Evolutionary conservation across 176 grass and related monocot genomes (phyloP), one percentile per base, ranked within the genome.

Genomic region (Thinopyrum elongatum): DNA sequence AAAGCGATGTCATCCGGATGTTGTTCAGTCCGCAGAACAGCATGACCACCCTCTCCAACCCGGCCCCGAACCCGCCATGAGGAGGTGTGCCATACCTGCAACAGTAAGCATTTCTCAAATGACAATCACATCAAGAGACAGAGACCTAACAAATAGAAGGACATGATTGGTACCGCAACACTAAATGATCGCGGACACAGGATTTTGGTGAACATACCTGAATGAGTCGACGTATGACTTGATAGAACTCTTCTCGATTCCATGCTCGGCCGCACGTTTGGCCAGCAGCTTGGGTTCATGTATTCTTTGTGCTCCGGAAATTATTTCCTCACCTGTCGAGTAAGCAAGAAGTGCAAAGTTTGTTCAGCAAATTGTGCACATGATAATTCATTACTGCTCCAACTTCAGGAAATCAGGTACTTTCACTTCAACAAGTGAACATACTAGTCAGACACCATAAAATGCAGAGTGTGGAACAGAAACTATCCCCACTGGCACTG

Each of bases 21-120:
- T 93, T 93, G 64, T 80, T 74, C 10, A 97, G 92, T 19, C 79
- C 95, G 28, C 90, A 94, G 77, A 94, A 97, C 33, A 94, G 86
- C 95, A 91, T 94, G 7, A 97, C 85, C 61, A 95, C 91, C 28
- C 95, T 65, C 81, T 95, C 95, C 78, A 97, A 27, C 2, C 92
- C 95, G 8, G 70, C 89, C 31, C 95, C 92, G 28, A 94, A 97
- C 13, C 92, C 95, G 0, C 95, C 95, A 11, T 97, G 95, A 53
- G 90, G 90, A 26, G 86, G 90, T 28, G 92, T 84, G 7, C 95
- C 90, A 29, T 89, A 89, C 17, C 92, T 90, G 67, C 60, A 74
- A 61, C 81, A 93, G n/a, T 12, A 25, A 62, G n/a, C 59, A 62
- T 62, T 25, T 62, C 3, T 62, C 59, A 25, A 4, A 25, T 44